Conservation (phyloP, 805 yeast species). For the Candida jianshihensis region DNA sequence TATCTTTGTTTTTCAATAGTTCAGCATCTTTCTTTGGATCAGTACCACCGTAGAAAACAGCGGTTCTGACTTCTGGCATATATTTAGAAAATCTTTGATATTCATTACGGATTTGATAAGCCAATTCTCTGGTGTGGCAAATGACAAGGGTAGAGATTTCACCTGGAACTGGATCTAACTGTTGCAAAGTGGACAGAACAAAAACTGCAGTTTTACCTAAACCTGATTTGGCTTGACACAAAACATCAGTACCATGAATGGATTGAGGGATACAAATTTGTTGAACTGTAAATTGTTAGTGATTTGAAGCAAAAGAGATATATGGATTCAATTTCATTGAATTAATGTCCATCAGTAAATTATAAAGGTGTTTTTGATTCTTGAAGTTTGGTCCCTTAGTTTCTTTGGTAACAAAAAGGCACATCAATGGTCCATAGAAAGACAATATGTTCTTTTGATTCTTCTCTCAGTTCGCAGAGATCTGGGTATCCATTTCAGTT, state of each 20-base stretch:
- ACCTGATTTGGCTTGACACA: constrained; percentile 99
- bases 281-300: constrained; percentile 54
- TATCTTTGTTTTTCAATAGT: constrained; percentile 82
- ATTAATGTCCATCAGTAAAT: not conserved
- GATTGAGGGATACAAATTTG: constrained; percentile 98
- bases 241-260: constrained; percentile 92
- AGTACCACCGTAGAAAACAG: constrained; percentile 95
- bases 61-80: constrained; percentile 96
- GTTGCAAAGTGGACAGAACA: constrained; percentile 92
- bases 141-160: constrained; percentile 91
- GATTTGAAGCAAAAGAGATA: not conserved
- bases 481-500: not conserved
- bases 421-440: no score
- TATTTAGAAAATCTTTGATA: constrained; percentile 96
- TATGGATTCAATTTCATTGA: not conserved
- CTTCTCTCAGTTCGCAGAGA: no score
- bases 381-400: no score
- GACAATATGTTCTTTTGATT: no score
- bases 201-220: constrained; percentile 98
- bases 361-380: no score
- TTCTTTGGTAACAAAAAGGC: not conserved
- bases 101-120: constrained; percentile 96
- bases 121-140: constrained; percentile 98
- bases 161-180: constrained; percentile 95
- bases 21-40: constrained; percentile 81